A percentile compares a stretch with the other conserved stretches of the same genome.
These are phyloP conservation scores for Entomortierella beljakovae DNA, from an alignment of 192 early-diverging fungal genomes.

Conservation along the genomic window DNA sequence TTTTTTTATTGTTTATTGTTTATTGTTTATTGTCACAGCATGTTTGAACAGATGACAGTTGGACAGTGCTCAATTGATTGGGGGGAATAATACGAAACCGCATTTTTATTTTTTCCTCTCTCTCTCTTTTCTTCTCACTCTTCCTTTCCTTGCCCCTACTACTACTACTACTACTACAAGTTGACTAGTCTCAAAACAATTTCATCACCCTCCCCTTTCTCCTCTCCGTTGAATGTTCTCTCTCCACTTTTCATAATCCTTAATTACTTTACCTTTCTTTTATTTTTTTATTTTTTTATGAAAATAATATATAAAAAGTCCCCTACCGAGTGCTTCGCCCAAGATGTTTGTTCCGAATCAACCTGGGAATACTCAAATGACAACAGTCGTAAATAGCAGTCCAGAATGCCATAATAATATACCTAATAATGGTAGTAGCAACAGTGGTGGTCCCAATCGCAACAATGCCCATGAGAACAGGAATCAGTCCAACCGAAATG, in stretches of 20 bases:
- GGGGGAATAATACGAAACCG: too few relatives aligned
- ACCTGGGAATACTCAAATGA: neutral
- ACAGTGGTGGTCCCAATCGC: conserved; percentile 4
- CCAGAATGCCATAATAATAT: neutral
- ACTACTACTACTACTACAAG: too few relatives aligned
- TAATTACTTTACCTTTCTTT: too few relatives aligned
- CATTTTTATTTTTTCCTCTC: neutral
- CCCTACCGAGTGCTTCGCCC: conserved; percentile 1
- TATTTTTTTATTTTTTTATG: neutral
- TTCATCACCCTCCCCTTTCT: neutral
- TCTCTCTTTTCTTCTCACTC: neutral
- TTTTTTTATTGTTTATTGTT: too few relatives aligned
- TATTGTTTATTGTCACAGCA: too few relatives aligned
- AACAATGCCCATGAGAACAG: neutral
- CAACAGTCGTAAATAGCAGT: conserved; percentile 5
- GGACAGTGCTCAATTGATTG: too few relatives aligned
- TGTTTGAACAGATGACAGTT: too few relatives aligned
- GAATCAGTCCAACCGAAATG: neutral
- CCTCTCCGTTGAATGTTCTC: neutral
- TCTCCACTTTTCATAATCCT: too few relatives aligned
- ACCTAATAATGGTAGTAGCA: neutral
- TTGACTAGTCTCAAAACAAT: too few relatives aligned
- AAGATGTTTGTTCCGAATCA: neutral
- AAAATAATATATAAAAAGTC: neutral
- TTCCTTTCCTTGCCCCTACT: neutral